Conservation (phyloP, 1,284 basidiomycete genomes). For the Pseudomicrostroma phylloplanum region DNA sequence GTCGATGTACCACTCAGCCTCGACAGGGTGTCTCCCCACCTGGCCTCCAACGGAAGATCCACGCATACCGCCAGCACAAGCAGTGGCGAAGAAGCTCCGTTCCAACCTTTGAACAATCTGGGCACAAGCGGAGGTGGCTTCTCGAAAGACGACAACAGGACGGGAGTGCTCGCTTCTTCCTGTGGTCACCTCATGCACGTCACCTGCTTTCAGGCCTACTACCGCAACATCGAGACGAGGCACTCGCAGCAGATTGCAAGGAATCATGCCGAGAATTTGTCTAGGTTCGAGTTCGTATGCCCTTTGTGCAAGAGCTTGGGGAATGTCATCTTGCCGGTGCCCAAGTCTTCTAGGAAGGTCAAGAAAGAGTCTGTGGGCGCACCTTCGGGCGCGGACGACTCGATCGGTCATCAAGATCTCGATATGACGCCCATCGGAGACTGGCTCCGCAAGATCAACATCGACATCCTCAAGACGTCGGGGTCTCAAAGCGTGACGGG, state of each 20-base stretch:
- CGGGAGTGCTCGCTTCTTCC: slow-evolving; percentile 75
- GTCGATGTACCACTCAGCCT: slow-evolving; percentile 57
- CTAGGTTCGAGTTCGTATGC: slow-evolving; percentile 89
- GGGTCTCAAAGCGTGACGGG: slow-evolving; percentile 29
- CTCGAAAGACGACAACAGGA: slow-evolving; percentile 35
- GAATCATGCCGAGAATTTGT: slow-evolving; percentile 88
- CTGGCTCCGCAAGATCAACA: slow-evolving; percentile 50
- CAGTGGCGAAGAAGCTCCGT: background rate
- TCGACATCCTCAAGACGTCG: slow-evolving; percentile 47
- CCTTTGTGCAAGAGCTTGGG: slow-evolving; percentile 97
- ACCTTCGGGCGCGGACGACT: background rate
- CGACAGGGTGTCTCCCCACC: slow-evolving; percentile 31
- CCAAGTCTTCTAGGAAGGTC: slow-evolving; percentile 25
- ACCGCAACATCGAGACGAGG: slow-evolving; percentile 73
- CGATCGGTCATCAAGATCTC: background rate
- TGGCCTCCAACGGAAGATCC: background rate
- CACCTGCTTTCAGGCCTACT: slow-evolving; percentile 87
- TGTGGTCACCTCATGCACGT: slow-evolving; percentile 98
- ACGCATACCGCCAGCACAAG: background rate
- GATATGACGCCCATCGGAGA: slow-evolving; percentile 35
- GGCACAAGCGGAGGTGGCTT: slow-evolving; percentile 24
- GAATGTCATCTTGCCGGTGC: slow-evolving; percentile 83
- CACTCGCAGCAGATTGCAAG: slow-evolving; percentile 84
- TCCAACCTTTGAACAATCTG: background rate
- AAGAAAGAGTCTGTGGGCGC: background rate